Conservation (phyloP, 768 basidiomycete genomes). For the Agaricus sinodeliciosus region DNA sequence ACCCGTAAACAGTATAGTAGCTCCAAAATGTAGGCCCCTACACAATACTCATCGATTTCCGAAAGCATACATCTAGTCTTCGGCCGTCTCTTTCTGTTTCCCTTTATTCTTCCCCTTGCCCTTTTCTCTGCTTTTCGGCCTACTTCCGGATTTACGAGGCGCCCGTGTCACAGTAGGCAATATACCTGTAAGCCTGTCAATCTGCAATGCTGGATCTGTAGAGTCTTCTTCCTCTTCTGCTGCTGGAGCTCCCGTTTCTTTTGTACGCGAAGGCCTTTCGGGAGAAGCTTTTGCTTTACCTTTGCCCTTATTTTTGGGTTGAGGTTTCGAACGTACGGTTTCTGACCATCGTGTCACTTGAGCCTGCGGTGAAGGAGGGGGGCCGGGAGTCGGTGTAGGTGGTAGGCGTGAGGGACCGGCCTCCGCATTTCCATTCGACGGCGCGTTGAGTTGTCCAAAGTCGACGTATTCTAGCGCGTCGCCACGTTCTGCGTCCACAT, state of each 20-base stretch:
- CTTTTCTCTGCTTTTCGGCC: constrained; percentile 6
- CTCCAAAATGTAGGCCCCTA: no score
- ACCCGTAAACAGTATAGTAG: no score
- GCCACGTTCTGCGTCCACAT: neutral
- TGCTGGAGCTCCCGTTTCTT: neutral
- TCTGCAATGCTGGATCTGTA: constrained; percentile 3
- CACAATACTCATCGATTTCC: no score
- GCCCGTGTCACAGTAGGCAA: constrained; percentile 16
- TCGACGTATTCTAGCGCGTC: constrained; percentile 7
- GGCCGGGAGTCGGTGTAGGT: neutral
- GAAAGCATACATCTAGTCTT: neutral
- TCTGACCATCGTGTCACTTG: neutral
- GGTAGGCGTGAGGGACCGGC: neutral
- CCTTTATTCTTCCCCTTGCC: constrained; percentile 12
- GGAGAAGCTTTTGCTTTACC: constrained; percentile 11
- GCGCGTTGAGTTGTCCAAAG: neutral
- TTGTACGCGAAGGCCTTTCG: neutral
- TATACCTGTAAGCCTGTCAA: constrained; percentile 22
- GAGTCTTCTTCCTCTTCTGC: neutral
- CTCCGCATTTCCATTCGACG: neutral
- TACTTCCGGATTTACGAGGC: constrained; percentile 11
- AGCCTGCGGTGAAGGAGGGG: neutral
- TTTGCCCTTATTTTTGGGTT: constrained; percentile 6
- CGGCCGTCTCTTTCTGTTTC: neutral
- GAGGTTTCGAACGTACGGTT: neutral